Evolutionary conservation across 192 early-diverging fungal species (phyloP).

Genomic region (Funneliformis geosporum): DNA sequence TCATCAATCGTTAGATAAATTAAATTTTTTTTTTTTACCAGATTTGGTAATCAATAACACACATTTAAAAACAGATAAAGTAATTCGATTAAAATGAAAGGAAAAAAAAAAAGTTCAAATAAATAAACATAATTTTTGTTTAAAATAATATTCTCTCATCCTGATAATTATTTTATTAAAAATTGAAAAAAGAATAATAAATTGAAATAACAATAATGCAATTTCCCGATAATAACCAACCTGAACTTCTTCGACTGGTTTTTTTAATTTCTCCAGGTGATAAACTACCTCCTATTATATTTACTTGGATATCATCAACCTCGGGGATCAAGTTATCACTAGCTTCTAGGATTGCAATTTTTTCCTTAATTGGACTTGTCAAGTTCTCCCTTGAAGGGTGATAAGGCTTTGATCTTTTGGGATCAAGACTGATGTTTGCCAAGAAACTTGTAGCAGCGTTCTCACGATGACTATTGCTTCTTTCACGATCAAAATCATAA

Average conservation of each 20-base stretch:
- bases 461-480: constrained; percentile 24
- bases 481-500: not conserved
- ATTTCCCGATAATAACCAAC: constrained; percentile 7
- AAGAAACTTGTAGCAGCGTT: constrained; percentile 16
- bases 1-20: not conserved
- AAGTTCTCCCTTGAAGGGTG: constrained; percentile 11
- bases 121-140: no score
- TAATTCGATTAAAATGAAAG: not conserved
- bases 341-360: not conserved
- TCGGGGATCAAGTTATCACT: not conserved
- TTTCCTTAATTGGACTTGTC: constrained; percentile 10
- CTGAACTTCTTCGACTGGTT: constrained; percentile 10
- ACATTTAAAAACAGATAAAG: not conserved
- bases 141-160: no score
- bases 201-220: not conserved
- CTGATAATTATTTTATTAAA: not conserved
- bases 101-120: not conserved
- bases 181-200: not conserved
- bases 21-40: not conserved
- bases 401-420: not conserved
- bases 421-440: constrained; percentile 9
- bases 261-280: not conserved
- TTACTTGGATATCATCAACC: not conserved
- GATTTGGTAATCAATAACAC: not conserved
- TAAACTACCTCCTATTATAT: not conserved